phyloP scores from a whole-genome alignment of 139 green algal genomes.

The Haematococcus lacustris region DNA sequence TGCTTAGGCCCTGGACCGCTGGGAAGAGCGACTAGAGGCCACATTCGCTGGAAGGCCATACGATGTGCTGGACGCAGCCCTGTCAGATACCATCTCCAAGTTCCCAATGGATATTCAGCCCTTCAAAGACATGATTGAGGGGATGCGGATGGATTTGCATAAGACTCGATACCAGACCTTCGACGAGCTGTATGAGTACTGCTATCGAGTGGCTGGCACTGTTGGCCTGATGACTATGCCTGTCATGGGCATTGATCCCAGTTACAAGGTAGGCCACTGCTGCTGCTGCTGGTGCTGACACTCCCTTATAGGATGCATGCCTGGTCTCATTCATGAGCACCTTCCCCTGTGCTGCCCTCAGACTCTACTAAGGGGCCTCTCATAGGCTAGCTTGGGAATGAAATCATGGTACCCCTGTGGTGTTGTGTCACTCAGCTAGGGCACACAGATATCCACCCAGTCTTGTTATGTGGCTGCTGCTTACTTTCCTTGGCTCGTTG shows the following conservation, averaged over 20 bases:
- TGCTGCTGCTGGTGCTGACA: not conserved
- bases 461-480: not conserved
- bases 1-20: slow-evolving; percentile 91
- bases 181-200: slow-evolving; percentile 99
- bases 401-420: not conserved
- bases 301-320: not conserved
- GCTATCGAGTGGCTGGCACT: slow-evolving; percentile 95
- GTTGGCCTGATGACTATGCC: slow-evolving; percentile 94
- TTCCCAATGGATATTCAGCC: slow-evolving; percentile 97
- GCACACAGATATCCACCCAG: no score
- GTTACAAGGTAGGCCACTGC: slow-evolving; percentile 62
- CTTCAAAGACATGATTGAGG: slow-evolving; percentile 96
- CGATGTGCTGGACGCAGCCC: slow-evolving; percentile 91
- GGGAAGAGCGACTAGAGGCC: slow-evolving; percentile 91
- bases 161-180: slow-evolving; percentile 93
- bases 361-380: not conserved
- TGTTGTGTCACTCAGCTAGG: no score
- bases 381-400: not conserved
- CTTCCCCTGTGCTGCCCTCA: not conserved
- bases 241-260: slow-evolving; percentile 91
- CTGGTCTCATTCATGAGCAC: not conserved
- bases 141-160: slow-evolving; percentile 97
- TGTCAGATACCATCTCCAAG: slow-evolving; percentile 82
- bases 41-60: slow-evolving; percentile 89
- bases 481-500: not conserved